Evolutionary conservation across 2,329 filamentous ascomycete genomes (phyloP), one percentile per base, ranked within the genome.

Genomic region (Fusarium hostae): DNA sequence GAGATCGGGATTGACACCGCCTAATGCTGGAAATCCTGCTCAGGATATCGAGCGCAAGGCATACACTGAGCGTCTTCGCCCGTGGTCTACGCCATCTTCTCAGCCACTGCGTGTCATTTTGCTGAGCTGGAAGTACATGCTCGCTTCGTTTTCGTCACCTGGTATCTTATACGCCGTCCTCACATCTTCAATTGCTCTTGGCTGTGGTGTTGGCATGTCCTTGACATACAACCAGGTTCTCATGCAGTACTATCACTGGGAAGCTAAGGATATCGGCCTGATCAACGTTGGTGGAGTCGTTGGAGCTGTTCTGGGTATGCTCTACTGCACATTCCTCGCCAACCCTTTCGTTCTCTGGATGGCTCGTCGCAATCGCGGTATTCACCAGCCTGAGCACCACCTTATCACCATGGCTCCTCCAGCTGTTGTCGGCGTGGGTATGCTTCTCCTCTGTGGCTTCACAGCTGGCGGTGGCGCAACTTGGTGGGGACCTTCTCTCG

Each of bases 371-470:
- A 71, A 64, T 9, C 63, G 56, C 1, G 69, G 68, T 13, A 59
- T 71, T 22, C 69, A 71, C 20, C 39, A 60, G 22, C 69, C 69
- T 0, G 68, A 71, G 63, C 69, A 71, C 30, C 63, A 68, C 2
- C 69, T 71, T 45, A 30, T 71, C n/a, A 71, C 64, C 22, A 30
- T 71, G 37, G 52, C 62, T 5, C 63, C 68, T 16, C 59, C 69
- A 16, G 68, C 68, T 40, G 47, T 72, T 11, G n/a, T 71, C 4
- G 69, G 69, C 4, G 32, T 68, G 2, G 59, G 41, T 4, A 71
- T 71, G 68, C 52, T 71, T 51, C 55, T 72, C 5, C 44, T 71
- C 4, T 71, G 68, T 9, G 68, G 64, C 32, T 48, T 34, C 26
- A 65, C 63, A 5, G 63, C 63, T 1, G 43, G 35, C 2, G 63